Conservation (phyloP, 2,329 filamentous ascomycete species). For the Aspergillus alliaceus region DNA sequence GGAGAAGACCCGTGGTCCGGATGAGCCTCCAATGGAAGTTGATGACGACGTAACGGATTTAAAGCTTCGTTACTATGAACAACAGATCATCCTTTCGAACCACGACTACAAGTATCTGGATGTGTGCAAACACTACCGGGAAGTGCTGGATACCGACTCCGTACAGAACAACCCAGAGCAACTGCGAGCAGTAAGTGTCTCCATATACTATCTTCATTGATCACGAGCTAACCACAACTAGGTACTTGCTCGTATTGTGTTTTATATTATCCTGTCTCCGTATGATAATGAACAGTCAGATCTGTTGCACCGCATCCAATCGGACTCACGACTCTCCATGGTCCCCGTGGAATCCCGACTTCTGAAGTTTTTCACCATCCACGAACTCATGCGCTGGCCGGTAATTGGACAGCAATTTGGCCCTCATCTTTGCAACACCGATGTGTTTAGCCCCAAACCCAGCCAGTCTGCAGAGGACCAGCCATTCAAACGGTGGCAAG, state of each 20-base stretch:
- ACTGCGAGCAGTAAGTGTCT: constrained; percentile 72
- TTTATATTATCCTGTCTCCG: constrained; percentile 93
- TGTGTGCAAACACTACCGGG: constrained; percentile 96
- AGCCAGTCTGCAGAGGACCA: constrained; percentile 71
- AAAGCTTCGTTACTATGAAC: constrained; percentile 94
- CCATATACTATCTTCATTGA: not conserved
- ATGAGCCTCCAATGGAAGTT: constrained; percentile 71
- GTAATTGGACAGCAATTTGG: constrained; percentile 87
- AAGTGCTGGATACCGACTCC: constrained; percentile 92
- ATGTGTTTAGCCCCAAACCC: constrained; percentile 75
- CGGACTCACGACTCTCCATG: constrained; percentile 76
- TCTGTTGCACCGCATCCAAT: constrained; percentile 87
- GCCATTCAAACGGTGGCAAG: constrained; percentile 83
- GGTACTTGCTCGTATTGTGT: constrained; percentile 92
- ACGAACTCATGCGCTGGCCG: constrained; percentile 98
- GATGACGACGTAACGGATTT: constrained; percentile 92
- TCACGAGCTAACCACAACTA: constrained; percentile 40
- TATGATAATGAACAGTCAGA: constrained; percentile 99
- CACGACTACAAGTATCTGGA: constrained; percentile 97
- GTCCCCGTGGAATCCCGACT: constrained; percentile 80
- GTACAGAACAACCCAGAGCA: constrained; percentile 87
- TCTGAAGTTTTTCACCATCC: constrained; percentile 90
- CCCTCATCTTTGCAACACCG: constrained; percentile 80
- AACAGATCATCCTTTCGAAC: constrained; percentile 93
- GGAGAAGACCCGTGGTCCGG: constrained; percentile 75